Conservation (phyloP, 768 basidiomycete species). For the Auriscalpium vulgare region DNA sequence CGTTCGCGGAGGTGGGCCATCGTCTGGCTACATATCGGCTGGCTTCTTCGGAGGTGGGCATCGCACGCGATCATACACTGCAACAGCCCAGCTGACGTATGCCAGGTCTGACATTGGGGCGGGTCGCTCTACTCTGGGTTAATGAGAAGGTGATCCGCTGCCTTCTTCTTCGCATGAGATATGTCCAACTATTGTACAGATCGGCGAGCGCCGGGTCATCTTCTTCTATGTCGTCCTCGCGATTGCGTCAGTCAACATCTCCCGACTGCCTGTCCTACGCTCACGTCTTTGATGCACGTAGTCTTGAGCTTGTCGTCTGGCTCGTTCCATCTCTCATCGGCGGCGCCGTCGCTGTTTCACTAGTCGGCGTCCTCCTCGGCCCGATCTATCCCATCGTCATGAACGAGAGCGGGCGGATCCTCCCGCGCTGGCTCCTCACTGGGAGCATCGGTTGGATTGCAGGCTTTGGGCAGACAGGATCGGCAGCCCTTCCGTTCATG, state of each 20-base stretch:
- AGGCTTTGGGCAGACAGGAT: constrained; percentile 41
- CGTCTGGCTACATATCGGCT: constrained; percentile 41
- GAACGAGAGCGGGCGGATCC: constrained; percentile 29
- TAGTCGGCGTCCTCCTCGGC: constrained; percentile 45
- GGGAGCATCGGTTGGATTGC: constrained; percentile 40
- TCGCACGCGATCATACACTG: neutral
- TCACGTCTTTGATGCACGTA: constrained; percentile 19
- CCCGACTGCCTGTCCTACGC: neutral
- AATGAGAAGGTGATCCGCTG: constrained; percentile 25
- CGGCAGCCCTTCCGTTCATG: constrained; percentile 41
- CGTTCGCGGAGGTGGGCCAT: constrained; percentile 34
- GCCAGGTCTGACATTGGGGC: constrained; percentile 39
- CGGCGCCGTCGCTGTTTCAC: constrained; percentile 40
- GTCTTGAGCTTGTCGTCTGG: constrained; percentile 50
- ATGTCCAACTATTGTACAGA: constrained; percentile 4
- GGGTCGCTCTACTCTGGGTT: constrained; percentile 41
- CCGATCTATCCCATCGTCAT: constrained; percentile 37
- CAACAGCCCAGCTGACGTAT: neutral
- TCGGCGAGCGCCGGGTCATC: constrained; percentile 29
- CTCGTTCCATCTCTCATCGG: constrained; percentile 42
- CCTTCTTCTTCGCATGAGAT: neutral
- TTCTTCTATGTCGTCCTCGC: constrained; percentile 28
- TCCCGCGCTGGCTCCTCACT: constrained; percentile 35
- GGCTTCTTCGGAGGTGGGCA: constrained; percentile 35
- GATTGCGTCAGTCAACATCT: constrained; percentile 21